Percentiles rank a stretch among this genome's conserved stretches.
phyloP scores from a whole-genome alignment of 768 basidiomycete genomes.

The Tylopilus intermedius region DNA sequence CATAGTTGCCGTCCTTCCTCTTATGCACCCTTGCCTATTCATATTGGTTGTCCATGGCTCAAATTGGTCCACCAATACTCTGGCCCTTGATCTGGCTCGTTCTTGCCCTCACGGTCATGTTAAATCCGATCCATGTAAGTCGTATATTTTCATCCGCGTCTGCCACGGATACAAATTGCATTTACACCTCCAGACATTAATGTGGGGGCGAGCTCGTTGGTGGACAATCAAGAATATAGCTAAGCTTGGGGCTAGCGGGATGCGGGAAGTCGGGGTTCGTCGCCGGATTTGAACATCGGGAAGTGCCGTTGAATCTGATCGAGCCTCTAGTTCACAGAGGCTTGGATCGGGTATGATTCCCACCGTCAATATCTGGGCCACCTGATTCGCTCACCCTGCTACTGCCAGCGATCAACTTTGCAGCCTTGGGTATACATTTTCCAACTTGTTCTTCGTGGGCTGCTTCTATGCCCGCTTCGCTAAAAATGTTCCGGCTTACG shows the following conservation, averaged over 20 bases:
- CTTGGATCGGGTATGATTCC: constrained; percentile 77
- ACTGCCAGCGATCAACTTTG: constrained; percentile 69
- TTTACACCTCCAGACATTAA: constrained; percentile 37
- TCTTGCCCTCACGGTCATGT: constrained; percentile 49
- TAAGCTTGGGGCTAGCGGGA: constrained; percentile 67
- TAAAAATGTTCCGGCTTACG: constrained; percentile 7
- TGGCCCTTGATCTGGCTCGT: constrained; percentile 85
- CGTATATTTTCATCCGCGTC: background rate
- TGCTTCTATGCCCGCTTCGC: constrained; percentile 56
- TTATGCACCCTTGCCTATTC: constrained; percentile 68
- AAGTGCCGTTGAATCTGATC: constrained; percentile 3
- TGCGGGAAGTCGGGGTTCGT: constrained; percentile 65
- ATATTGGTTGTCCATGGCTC: constrained; percentile 79
- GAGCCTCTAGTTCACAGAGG: constrained; percentile 64
- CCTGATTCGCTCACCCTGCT: constrained; percentile 4
- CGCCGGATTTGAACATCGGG: background rate
- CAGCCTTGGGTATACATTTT: constrained; percentile 70
- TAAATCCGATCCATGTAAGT: constrained; percentile 70
- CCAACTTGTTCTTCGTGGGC: constrained; percentile 65
- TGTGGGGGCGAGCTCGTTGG: constrained; percentile 43
- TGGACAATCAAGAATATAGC: constrained; percentile 72
- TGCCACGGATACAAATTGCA: background rate
- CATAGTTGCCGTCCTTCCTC: constrained; percentile 70
- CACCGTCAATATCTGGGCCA: background rate
- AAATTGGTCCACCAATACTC: constrained; percentile 61